Conservation (phyloP, 805 yeast species). For the Metschnikowia colocasiae region DNA sequence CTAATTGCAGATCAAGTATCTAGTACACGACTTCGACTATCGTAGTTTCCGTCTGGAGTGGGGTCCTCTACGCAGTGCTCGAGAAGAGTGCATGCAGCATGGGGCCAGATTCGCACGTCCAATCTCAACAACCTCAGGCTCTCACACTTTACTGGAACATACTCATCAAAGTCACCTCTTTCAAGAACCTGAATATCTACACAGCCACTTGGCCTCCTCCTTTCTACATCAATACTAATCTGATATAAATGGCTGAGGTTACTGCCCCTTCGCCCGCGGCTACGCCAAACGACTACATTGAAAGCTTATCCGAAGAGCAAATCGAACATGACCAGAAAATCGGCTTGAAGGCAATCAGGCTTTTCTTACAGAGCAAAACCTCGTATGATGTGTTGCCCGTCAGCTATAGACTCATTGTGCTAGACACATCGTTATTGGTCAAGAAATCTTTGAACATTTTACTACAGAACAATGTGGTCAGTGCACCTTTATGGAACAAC, state of each 20-base stretch:
- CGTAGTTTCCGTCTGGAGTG: no score
- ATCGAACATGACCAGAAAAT: conserved; percentile 59
- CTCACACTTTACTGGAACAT: background rate
- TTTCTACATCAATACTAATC: background rate
- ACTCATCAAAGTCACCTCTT: background rate
- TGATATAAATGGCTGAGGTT: conserved; percentile 19
- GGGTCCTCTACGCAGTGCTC: background rate
- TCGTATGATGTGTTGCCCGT: conserved; percentile 97
- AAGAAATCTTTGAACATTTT: conserved; percentile 87
- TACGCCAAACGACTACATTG: conserved; percentile 43
- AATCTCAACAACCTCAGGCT: conserved; percentile 1
- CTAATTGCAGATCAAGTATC: background rate
- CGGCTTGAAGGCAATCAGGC: conserved; percentile 80
- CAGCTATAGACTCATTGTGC: conserved; percentile 84
- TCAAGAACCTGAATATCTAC: background rate
- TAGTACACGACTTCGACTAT: background rate
- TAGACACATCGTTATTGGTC: conserved; percentile 86
- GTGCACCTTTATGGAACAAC: conserved; percentile 97
- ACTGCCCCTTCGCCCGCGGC: conserved; percentile 22
- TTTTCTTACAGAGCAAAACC: conserved; percentile 82
- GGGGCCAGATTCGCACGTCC: background rate
- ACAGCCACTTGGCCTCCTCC: background rate
- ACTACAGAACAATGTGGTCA: conserved; percentile 88
- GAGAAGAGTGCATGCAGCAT: conserved; percentile 5
- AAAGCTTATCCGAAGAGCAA: conserved; percentile 39